A percentile compares a stretch with the other conserved stretches of the same genome.
Evolutionary conservation across 2,329 filamentous ascomycete species (phyloP).

Genomic region (Coniella lustricola): DNA sequence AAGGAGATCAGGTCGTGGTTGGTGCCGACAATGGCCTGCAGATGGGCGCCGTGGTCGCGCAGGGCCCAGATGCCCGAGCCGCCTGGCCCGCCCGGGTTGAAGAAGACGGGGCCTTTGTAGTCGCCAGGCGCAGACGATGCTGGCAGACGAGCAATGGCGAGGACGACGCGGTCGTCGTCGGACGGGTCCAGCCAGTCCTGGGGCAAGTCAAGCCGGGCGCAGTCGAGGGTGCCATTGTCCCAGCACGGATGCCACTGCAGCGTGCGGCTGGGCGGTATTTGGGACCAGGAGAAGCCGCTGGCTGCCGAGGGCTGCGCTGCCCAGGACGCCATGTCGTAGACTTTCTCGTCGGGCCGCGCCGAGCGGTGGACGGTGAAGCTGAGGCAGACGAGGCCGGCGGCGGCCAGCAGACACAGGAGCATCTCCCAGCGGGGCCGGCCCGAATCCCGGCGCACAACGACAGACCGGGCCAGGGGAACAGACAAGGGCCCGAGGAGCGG

Average conservation of each 20-base stretch:
- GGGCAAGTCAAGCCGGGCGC: conserved; percentile 32
- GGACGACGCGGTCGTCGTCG: conserved; percentile 25
- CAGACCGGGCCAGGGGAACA: no score
- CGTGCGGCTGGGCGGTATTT: conserved; percentile 25
- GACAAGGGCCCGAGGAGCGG: conserved; percentile 9
- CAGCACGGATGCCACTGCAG: conserved; percentile 31
- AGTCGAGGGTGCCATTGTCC: conserved; percentile 25
- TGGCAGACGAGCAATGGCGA: conserved; percentile 32
- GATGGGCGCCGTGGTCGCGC: conserved; percentile 24
- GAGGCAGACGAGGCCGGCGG: conserved; percentile 2
- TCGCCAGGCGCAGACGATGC: conserved; percentile 19
- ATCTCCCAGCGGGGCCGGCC: conserved; percentile 7
- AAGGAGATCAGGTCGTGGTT: conserved; percentile 46
- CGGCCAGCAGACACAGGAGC: conserved; percentile 2
- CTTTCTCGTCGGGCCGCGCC: conserved; percentile 9
- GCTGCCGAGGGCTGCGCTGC: background rate
- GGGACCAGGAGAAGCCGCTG: conserved; percentile 6
- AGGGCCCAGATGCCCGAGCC: conserved; percentile 36
- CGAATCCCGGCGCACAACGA: background rate
- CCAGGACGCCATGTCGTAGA: background rate
- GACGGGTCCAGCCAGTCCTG: conserved; percentile 34
- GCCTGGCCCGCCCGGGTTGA: conserved; percentile 41
- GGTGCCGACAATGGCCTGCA: conserved; percentile 40
- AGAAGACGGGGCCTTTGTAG: conserved; percentile 30
- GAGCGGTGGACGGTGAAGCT: conserved; percentile 9